Evolutionary conservation across 2,329 filamentous ascomycete genomes (phyloP).

Genomic region (Alternaria triticimaculans): DNA sequence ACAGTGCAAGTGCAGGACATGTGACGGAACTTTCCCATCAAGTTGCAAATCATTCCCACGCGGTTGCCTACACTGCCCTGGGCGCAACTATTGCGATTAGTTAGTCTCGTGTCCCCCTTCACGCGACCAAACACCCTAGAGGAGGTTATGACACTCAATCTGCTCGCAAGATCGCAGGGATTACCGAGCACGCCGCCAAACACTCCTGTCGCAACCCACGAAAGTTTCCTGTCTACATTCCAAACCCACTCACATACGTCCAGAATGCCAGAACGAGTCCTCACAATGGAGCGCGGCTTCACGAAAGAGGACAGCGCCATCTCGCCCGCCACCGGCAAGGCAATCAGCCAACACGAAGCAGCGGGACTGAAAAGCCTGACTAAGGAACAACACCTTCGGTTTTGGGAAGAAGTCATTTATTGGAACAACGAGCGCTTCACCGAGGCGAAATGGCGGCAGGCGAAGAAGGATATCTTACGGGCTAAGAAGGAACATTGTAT

Average conservation of each 20-base stretch:
- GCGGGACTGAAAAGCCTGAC: constrained; percentile 20
- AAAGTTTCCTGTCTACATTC: no score
- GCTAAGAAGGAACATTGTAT: constrained; percentile 12
- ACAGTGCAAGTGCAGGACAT: not conserved
- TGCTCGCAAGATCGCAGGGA: not conserved
- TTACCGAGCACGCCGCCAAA: not conserved
- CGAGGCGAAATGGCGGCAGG: constrained; percentile 14
- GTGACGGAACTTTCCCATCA: not conserved
- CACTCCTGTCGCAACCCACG: not conserved
- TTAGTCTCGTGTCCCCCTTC: not conserved
- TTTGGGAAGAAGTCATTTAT: constrained; percentile 8
- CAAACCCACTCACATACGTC: no score
- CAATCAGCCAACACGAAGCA: constrained; percentile 19
- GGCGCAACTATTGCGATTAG: not conserved
- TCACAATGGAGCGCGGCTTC: not conserved
- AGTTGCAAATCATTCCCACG: not conserved
- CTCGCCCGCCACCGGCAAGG: not conserved
- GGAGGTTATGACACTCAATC: not conserved
- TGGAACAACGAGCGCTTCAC: constrained; percentile 23
- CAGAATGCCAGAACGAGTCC: not conserved
- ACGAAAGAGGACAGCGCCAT: not conserved
- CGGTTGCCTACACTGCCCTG: not conserved
- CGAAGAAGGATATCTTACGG: not conserved
- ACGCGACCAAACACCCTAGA: not conserved
- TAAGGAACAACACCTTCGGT: constrained; percentile 12